Evolutionary conservation across 805 yeast genomes (phyloP).

Genomic region (Teunomyces funiuensis): DNA sequence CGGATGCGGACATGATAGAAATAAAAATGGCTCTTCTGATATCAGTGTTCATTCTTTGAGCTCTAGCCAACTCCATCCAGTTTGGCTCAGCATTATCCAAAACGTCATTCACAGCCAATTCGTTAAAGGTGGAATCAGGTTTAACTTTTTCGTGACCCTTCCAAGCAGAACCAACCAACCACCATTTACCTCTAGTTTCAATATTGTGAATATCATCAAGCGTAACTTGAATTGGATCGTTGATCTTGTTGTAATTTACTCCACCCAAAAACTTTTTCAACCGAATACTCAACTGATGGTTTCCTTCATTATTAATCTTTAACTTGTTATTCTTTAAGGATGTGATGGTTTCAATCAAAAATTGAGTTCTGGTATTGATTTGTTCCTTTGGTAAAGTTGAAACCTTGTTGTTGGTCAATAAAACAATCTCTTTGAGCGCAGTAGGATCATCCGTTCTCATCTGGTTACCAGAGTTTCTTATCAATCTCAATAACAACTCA

Average conservation of each 20-base stretch:
- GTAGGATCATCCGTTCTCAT: constrained; percentile 88
- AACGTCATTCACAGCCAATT: constrained; percentile 54
- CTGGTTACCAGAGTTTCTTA: constrained; percentile 77
- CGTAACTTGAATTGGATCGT: constrained; percentile 82
- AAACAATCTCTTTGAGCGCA: constrained; percentile 76
- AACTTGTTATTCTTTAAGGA: constrained; percentile 84
- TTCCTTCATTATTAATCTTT: constrained; percentile 52
- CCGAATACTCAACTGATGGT: constrained; percentile 52
- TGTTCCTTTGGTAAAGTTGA: constrained; percentile 34
- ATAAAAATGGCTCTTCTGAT: constrained; percentile 91
- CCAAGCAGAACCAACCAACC: constrained; percentile 99
- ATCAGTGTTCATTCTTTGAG: constrained; percentile 94
- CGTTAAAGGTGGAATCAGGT: constrained; percentile 26
- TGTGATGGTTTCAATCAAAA: constrained; percentile 80
- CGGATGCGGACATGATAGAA: constrained; percentile 93
- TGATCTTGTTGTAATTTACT: constrained; percentile 43
- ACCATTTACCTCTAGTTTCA: constrained; percentile 92
- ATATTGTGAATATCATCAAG: constrained; percentile 77
- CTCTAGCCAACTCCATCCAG: constrained; percentile 82
- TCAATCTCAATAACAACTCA: constrained; percentile 69
- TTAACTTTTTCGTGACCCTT: constrained; percentile 48
- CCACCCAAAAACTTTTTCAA: constrained; percentile 64
- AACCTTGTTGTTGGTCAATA: constrained; percentile 51
- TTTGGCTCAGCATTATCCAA: constrained; percentile 75
- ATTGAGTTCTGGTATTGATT: constrained; percentile 66